Conservation (phyloP, 768 basidiomycete genomes). For the Tubosaeta sp. region DNA sequence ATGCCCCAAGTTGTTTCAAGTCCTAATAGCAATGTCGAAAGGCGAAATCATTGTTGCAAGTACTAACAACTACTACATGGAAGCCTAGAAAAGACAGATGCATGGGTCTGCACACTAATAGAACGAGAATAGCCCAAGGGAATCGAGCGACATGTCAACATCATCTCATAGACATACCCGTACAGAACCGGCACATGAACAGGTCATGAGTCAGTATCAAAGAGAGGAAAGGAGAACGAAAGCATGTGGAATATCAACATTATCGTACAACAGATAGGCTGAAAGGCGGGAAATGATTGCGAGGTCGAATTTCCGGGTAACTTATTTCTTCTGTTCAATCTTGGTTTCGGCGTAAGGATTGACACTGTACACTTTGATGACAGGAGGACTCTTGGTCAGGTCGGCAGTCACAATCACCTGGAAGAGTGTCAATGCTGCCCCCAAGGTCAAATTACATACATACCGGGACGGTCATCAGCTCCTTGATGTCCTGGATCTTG, state of each 20-base stretch:
- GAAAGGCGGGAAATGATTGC: conserved; percentile 1
- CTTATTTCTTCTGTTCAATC: conserved; percentile 32
- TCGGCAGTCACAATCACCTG: conserved; percentile 95
- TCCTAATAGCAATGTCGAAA: not conserved
- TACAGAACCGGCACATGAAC: conserved; percentile 28
- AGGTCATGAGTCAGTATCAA: conserved; percentile 28
- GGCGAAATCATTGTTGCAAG: conserved; percentile 12
- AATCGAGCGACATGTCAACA: conserved; percentile 21
- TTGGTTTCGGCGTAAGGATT: conserved; percentile 78
- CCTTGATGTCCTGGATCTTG: conserved; percentile 91
- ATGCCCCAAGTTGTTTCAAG: not conserved
- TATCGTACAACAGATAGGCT: conserved; percentile 29
- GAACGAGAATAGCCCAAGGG: conserved; percentile 15
- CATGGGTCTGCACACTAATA: conserved; percentile 9
- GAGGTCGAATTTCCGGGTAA: conserved; percentile 6
- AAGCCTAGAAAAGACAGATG: conserved; percentile 19
- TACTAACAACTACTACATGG: conserved; percentile 20
- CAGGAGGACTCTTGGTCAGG: conserved; percentile 91
- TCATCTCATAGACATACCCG: conserved; percentile 25
- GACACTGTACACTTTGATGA: conserved; percentile 96
- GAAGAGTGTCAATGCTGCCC: conserved; percentile 3
- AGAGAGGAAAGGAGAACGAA: conserved; percentile 27
- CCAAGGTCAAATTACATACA: conserved; percentile 26
- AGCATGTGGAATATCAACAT: conserved; percentile 27
- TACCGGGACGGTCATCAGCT: conserved; percentile 91